These are phyloP conservation scores for Zostera marina DNA, from an alignment of 116 monocot genomes.

Conservation along the genomic window DNA sequence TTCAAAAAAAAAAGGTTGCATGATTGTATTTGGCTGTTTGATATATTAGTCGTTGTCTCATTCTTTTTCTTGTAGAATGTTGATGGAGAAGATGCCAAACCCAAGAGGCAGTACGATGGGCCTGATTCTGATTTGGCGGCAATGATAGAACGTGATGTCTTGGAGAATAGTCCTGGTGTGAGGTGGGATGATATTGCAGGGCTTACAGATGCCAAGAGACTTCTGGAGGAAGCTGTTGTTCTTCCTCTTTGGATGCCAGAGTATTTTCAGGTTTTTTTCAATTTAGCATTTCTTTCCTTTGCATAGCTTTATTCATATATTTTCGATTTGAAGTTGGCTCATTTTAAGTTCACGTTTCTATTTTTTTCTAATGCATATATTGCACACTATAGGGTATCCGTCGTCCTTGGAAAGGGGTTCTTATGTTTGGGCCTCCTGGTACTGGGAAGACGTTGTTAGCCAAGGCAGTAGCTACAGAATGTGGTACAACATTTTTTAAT, in stretches of 20 bases:
- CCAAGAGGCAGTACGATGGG: conserved; percentile 85
- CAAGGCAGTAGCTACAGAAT: conserved; percentile 97
- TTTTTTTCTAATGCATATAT: not conserved
- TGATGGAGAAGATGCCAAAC: conserved; percentile 72
- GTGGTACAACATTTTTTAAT: conserved; percentile 97
- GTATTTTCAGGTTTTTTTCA: conserved; percentile 73
- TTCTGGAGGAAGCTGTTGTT: conserved; percentile 93
- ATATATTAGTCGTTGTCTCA: too few species aligned
- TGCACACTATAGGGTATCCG: conserved; percentile 60
- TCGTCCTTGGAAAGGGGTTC: conserved; percentile 96
- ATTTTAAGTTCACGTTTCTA: not conserved
- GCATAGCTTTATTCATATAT: not conserved
- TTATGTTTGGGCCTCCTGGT: conserved; percentile 98
- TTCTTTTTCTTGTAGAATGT: conserved; percentile 24
- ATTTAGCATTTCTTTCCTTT: not conserved
- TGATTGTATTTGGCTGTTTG: too few species aligned
- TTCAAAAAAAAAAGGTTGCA: too few species aligned
- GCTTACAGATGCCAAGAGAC: conserved; percentile 88
- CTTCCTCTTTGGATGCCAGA: conserved; percentile 99
- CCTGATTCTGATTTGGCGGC: conserved; percentile 93
- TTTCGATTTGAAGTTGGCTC: not conserved
- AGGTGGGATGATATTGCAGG: conserved; percentile 99
- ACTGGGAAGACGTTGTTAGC: conserved; percentile 95
- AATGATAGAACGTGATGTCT: conserved; percentile 94
- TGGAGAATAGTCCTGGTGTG: conserved; percentile 88